Base-by-base conservation (phyloP, 805 yeast species). In the Metschnikowia aberdeeniae region DNA sequence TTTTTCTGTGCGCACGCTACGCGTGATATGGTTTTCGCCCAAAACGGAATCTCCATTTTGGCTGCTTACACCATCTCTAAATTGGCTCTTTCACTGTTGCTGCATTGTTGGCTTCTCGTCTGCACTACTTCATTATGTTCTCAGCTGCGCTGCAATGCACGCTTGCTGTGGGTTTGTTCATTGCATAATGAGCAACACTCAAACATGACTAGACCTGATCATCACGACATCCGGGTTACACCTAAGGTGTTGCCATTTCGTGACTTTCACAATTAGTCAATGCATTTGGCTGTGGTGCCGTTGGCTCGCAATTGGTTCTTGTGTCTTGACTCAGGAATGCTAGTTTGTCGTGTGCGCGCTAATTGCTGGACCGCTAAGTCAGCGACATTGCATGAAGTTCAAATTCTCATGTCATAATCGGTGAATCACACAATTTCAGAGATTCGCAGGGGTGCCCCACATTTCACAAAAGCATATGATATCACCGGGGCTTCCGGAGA, bases 11-110 rank as follows among this genome's bases (percentile, higher is more conserved):
- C 34, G 40, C 34, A 37, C 40, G 20, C 13, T 9, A 19, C 34
- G 7, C 34, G 17, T 29, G 40, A 37, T 37, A 37, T 37, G 24
- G 27, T 37, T 37, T 37, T 37, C 34, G 40, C 40, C 32, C 40
- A 30, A 29, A 29, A 30, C 34, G 40, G 40, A 20, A 29, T 26
- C 40, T 17, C 26, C 13, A n/a, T 22, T 32, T n/a, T 8, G 12
- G 40, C 26, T 9, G 34, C 19, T 37, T 14, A 17, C 22, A 30
- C 29, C 27, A 37, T 28, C 20, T 8, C 13, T n/a, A 9, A 19
- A 28, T 10, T 19, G 8, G 27, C 12, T 22, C 19, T 7, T 29
- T 6, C 19, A 10, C 5, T 36, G 19, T 27, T 36, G 17, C 30
- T 8, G 19, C 26, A 22, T 22, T 22, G 26, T 22, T 22, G 6